phyloP scores from a whole-genome alignment of 345 rosid species.

The Erucastrum elatum region DNA sequence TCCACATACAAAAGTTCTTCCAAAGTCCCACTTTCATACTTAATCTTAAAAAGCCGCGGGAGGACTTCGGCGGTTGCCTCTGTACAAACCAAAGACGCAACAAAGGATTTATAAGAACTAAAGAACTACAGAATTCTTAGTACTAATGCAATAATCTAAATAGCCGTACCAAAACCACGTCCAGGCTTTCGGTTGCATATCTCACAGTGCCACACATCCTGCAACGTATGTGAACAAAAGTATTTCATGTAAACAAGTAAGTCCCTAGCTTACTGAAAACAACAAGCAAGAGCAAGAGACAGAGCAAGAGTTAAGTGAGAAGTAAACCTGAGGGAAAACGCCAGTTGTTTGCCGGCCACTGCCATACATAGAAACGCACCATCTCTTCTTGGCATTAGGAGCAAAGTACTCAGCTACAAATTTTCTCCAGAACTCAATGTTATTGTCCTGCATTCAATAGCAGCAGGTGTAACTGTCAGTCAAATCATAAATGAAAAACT shows the following conservation, averaged over 20 bases:
- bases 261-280: neutral
- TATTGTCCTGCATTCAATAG: constrained; percentile 70
- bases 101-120: neutral
- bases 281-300: neutral
- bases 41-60: constrained; percentile 97
- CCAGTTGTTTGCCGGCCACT: constrained; percentile 95
- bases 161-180: constrained; percentile 90
- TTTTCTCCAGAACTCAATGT: constrained; percentile 96
- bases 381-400: constrained; percentile 90
- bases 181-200: constrained; percentile 97
- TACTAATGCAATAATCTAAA: neutral
- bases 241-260: constrained; percentile 14
- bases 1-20: constrained; percentile 95
- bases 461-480: constrained; percentile 23
- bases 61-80: constrained; percentile 98
- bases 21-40: constrained; percentile 96
- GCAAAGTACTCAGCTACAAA: constrained; percentile 91
- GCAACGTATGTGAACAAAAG: constrained; percentile 37
- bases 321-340: constrained; percentile 91
- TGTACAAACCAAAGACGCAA: constrained; percentile 39
- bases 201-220: constrained; percentile 99
- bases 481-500: constrained; percentile 22
- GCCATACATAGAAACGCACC: constrained; percentile 99
- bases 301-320: constrained; percentile 1
- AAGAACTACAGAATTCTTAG: neutral